Evolutionary conservation across 2,329 filamentous ascomycete species (phyloP), one percentile per base, ranked within the genome.

Genomic region (Microsporum canis): DNA sequence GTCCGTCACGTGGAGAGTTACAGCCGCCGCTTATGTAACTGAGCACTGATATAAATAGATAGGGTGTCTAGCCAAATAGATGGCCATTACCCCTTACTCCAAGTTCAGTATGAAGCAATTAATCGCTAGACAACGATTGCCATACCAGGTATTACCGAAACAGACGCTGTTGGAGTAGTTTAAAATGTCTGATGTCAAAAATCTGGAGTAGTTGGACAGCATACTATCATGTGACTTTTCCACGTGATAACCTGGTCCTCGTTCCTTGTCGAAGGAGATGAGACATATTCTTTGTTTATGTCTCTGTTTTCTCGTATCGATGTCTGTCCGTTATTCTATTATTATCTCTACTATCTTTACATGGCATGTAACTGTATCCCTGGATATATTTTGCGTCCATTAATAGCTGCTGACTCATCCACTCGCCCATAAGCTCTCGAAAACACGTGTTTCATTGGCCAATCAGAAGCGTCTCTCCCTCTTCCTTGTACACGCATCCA

Each of bases 401-500:
- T 6, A n/a, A 43, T n/a, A 17, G n/a, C 10, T 23, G 39, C 39
- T 43, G n/a, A 43, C 39, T 43, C 39, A 53, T 53, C 14, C 12
- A 8, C 10, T 31, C 49, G 27, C 3, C 27, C 23, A n/a, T 43
- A 6, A 53, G 49, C 29, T n/a, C 27, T 23, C 39, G 7, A 31
- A 33, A 33, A 59, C 57, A 59, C 57, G 57, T 59, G 57, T 43
- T 29, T 36, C n/a, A 23, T 12, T 6, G 39, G 17, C 57, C 57
- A 59, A 47, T 59, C 41, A 53, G 5, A 12, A 4, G 29, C 12
- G 27, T 27, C 17, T 3, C 49, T 53, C 3, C 27, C 5, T 8
- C 45, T 27, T 31, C 43, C 43, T 12, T 47, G 43, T 47, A 29
- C n/a, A 47, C 43, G 43, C 43, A 47, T 47, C 23, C 43, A 8